Evolutionary conservation across 768 basidiomycete genomes (phyloP).

Genomic region (Rickenella mellea): DNA sequence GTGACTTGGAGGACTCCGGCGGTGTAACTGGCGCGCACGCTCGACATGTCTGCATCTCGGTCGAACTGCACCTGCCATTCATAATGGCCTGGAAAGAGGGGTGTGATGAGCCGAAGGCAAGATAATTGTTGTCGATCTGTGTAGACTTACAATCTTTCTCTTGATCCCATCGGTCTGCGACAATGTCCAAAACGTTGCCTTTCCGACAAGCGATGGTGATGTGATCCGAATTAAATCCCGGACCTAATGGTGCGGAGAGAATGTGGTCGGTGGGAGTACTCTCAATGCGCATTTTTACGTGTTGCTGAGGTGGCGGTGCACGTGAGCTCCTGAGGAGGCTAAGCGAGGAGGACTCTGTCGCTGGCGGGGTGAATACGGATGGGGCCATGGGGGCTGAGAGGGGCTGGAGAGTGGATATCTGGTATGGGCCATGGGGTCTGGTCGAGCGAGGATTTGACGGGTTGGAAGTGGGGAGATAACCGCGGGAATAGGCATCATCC

Average conservation of each 20-base stretch:
- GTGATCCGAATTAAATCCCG: conserved; percentile 14
- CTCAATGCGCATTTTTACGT: conserved; percentile 14
- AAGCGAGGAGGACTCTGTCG: conserved; percentile 5
- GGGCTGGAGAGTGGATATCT: too few relatives aligned
- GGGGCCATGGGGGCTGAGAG: conserved; percentile 4
- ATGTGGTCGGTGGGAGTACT: conserved; percentile 10
- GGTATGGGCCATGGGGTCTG: too few relatives aligned
- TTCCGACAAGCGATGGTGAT: conserved; percentile 16
- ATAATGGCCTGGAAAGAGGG: conserved; percentile 12
- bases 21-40: conserved; percentile 12
- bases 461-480: neutral
- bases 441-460: neutral
- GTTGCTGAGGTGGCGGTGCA: conserved; percentile 2
- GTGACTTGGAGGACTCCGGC: conserved; percentile 14
- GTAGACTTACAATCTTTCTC: conserved; percentile 15
- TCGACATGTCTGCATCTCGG: conserved; percentile 15
- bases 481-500: neutral
- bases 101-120: neutral
- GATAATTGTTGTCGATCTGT: too few relatives aligned
- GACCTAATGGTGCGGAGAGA: conserved; percentile 13
- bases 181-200: conserved; percentile 14
- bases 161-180: conserved; percentile 17
- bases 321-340: conserved; percentile 3
- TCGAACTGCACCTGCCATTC: conserved; percentile 17
- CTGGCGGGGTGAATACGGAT: conserved; percentile 2